A percentile compares a stretch with the other conserved stretches of the same genome.
Conservation (phyloP, 2,329 filamentous ascomycete species). For the Knoxdaviesia proteae region DNA sequence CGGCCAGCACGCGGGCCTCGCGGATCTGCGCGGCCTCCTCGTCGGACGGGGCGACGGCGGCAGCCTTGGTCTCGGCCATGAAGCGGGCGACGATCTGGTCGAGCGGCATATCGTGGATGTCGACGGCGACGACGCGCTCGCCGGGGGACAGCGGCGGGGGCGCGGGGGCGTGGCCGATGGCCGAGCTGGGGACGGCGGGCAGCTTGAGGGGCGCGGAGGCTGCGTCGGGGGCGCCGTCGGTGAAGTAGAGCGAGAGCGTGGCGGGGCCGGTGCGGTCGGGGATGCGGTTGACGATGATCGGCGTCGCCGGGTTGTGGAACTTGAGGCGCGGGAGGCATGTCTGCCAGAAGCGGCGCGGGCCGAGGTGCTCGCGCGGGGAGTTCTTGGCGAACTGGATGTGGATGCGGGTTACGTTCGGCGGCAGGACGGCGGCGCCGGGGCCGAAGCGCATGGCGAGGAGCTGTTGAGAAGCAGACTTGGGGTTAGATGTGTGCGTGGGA, state of each 20-base stretch:
- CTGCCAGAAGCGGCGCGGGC: slow-evolving; percentile 71
- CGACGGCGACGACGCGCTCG: slow-evolving; percentile 31
- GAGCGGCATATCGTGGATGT: slow-evolving; percentile 43
- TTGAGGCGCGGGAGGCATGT: slow-evolving; percentile 69
- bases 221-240: slow-evolving; percentile 13
- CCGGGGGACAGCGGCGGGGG: slow-evolving; percentile 20
- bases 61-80: slow-evolving; percentile 39
- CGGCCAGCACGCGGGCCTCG: background rate
- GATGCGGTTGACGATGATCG: slow-evolving; percentile 63
- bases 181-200: slow-evolving; percentile 19
- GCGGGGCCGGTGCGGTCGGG: slow-evolving; percentile 32
- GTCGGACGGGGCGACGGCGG: slow-evolving; percentile 30
- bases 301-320: slow-evolving; percentile 74
- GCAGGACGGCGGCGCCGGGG: slow-evolving; percentile 64
- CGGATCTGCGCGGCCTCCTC: slow-evolving; percentile 33
- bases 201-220: slow-evolving; percentile 15
- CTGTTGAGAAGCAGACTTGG: slow-evolving; percentile 17
- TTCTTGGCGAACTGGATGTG: slow-evolving; percentile 49
- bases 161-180: slow-evolving; percentile 24
- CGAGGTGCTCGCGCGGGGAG: slow-evolving; percentile 46
- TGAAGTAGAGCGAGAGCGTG: slow-evolving; percentile 44
- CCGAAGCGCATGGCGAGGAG: slow-evolving; percentile 58
- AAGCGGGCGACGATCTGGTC: slow-evolving; percentile 42
- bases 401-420: slow-evolving; percentile 53
- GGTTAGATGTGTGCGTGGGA: slow-evolving; percentile 5